Evolutionary conservation across 768 basidiomycete species (phyloP), one percentile per base, ranked within the genome.

Genomic region (Psilocybe cyanescens): DNA sequence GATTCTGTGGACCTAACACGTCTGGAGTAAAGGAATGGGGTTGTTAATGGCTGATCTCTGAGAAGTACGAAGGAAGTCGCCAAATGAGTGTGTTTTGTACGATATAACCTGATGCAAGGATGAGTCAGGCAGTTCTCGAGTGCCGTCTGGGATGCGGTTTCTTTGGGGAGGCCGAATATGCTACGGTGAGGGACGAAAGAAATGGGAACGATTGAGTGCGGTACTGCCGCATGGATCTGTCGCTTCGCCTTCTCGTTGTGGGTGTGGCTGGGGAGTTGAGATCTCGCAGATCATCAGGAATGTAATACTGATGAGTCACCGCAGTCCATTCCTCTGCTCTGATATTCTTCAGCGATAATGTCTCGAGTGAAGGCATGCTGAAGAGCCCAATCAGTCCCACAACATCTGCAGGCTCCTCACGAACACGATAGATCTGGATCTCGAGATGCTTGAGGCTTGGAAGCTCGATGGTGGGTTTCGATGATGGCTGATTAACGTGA

Each of bases 371-470:
- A 1, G 68, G 67, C 47, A 66, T 52, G 14, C 47, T 54, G 30
- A 71, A 71, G 2, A 70, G 49, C 11, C 56, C 63, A 11, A 71
- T 48, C 4, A 71, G 56, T n/a, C 63, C 57, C 6, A 57, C 66
- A 1, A 71, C 65, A 33, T 70, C 66, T 17, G 62, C 67, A 1
- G 55, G 17, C 30, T 60, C 67, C 1, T 65, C 58, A 4, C 68
- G 65, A 16, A 67, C 39, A 7, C 67, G 65, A 47, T 67, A 64
- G 0, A 64, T 64, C n/a, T 67, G 61, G 12, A 71, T 62, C 30
- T 69, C 67, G 11, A 71, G 60, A 51, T 66, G 60, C 39, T 55
- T 65, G 19, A 71, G 59, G 14, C 28, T 54, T 39, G 41, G 14
- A 8, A 72, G 44, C 41, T 64, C 63, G 31, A 72, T 61, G 12